A percentile compares a stretch with the other conserved stretches of the same genome.
phyloP scores from a whole-genome alignment of 2,329 filamentous ascomycete species.

The Cladosporium halotolerans region DNA sequence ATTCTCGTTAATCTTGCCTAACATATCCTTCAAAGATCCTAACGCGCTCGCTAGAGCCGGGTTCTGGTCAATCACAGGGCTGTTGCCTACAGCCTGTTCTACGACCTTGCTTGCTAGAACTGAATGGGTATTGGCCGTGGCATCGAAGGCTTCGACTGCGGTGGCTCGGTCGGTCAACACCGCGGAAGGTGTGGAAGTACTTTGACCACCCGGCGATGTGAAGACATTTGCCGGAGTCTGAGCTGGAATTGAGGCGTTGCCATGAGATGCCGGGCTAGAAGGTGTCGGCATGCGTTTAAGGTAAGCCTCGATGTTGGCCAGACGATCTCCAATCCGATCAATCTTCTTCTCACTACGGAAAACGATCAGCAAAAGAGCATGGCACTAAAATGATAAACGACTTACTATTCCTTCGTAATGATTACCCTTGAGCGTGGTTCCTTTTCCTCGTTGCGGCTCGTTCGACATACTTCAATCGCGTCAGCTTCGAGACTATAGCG shows the following conservation, averaged over 20 bases:
- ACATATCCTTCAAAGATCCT: slow-evolving; percentile 13
- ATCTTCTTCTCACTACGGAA: slow-evolving; percentile 20
- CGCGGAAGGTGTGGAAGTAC: slow-evolving; percentile 3
- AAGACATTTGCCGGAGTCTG: slow-evolving; percentile 1
- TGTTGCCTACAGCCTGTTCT: slow-evolving; percentile 13
- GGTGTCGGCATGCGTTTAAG: slow-evolving; percentile 12
- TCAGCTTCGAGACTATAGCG: neutral
- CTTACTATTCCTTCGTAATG: slow-evolving; percentile 16
- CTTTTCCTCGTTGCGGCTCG: slow-evolving; percentile 1
- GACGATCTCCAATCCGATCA: slow-evolving; percentile 17
- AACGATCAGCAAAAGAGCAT: neutral
- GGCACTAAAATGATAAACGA: neutral
- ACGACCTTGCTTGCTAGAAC: slow-evolving; percentile 11
- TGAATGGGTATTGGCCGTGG: slow-evolving; percentile 10
- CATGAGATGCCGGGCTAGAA: slow-evolving; percentile 7
- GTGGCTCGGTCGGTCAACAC: neutral
- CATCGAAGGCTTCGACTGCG: slow-evolving; percentile 9
- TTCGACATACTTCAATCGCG: slow-evolving; percentile 10
- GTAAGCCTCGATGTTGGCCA: slow-evolving; percentile 16
- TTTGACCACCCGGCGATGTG: slow-evolving; percentile 9
- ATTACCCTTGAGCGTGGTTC: slow-evolving; percentile 15
- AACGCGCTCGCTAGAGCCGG: slow-evolving; percentile 11
- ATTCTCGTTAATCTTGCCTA: slow-evolving; percentile 12
- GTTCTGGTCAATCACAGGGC: slow-evolving; percentile 9
- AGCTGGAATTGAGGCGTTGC: slow-evolving; percentile 3